Percentiles rank a stretch among this genome's conserved stretches.
phyloP scores from a whole-genome alignment of 1,284 basidiomycete genomes.

The Boletus semigastroideus region DNA sequence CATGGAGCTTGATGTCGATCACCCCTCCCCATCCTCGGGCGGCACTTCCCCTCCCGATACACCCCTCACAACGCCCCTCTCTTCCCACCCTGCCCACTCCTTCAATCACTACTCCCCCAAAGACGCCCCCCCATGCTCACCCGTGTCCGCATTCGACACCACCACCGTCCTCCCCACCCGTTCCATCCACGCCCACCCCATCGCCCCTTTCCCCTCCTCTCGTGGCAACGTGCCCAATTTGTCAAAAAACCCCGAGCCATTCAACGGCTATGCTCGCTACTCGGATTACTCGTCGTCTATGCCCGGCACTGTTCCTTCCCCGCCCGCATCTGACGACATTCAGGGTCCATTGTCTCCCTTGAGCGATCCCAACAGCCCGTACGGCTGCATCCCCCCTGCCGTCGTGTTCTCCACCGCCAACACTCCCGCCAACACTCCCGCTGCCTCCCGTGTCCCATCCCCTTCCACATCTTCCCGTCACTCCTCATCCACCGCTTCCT shows the following conservation, averaged over 20 bases:
- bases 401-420: conserved; percentile 52
- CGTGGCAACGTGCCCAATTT: conserved; percentile 25
- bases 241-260: conserved; percentile 44
- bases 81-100: conserved; percentile 43
- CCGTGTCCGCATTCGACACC: conserved; percentile 50
- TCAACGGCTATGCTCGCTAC: conserved; percentile 58
- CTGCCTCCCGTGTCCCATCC: conserved; percentile 43
- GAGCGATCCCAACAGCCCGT: conserved; percentile 34
- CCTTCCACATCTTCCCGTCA: conserved; percentile 23
- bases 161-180: conserved; percentile 46
- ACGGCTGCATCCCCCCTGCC: conserved; percentile 62
- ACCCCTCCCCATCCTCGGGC: conserved; percentile 46
- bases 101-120: conserved; percentile 43
- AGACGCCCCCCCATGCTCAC: conserved; percentile 28
- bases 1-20: conserved; percentile 74
- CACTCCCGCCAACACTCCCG: conserved; percentile 42
- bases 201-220: conserved; percentile 29
- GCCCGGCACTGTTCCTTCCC: conserved; percentile 50
- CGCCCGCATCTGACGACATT: conserved; percentile 35
- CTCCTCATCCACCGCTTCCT: conserved; percentile 8
- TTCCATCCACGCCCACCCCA: conserved; percentile 29
- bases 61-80: conserved; percentile 48
- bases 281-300: conserved; percentile 63
- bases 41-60: conserved; percentile 50
- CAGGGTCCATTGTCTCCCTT: conserved; percentile 27